Conservation (phyloP, 176 grass and related monocot species). For the Aegilops umbellulata region DNA sequence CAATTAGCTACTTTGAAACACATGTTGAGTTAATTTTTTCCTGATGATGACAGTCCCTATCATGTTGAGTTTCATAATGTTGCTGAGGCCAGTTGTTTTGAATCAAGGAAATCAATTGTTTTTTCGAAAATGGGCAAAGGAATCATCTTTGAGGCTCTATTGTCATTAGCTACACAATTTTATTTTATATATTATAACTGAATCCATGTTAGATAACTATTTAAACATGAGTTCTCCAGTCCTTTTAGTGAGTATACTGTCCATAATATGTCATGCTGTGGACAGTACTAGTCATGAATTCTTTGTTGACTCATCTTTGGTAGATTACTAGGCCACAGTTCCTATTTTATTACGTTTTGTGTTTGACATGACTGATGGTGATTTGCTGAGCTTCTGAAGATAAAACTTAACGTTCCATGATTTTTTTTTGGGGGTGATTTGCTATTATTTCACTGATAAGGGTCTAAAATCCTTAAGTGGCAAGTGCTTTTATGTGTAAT, state of each 20-base stretch:
- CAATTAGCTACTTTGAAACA: conserved; percentile 13
- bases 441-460: background rate
- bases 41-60: conserved; percentile 7
- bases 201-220: background rate
- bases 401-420: background rate
- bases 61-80: conserved; percentile 14
- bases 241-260: background rate
- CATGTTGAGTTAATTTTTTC: conserved; percentile 20
- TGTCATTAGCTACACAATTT: conserved; percentile 13
- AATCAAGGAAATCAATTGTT: background rate
- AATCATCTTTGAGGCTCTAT: background rate
- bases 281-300: background rate
- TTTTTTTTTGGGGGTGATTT: background rate
- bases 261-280: background rate
- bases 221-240: background rate
- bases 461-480: background rate
- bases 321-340: background rate
- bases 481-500: conserved; percentile 1
- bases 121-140: background rate
- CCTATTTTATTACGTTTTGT: background rate
- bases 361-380: background rate
- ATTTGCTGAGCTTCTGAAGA: background rate
- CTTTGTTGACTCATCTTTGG: background rate
- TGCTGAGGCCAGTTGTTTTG: background rate
- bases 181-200: background rate